Conservation (phyloP, 768 basidiomycete species). For the Phylloporus sp. region DNA sequence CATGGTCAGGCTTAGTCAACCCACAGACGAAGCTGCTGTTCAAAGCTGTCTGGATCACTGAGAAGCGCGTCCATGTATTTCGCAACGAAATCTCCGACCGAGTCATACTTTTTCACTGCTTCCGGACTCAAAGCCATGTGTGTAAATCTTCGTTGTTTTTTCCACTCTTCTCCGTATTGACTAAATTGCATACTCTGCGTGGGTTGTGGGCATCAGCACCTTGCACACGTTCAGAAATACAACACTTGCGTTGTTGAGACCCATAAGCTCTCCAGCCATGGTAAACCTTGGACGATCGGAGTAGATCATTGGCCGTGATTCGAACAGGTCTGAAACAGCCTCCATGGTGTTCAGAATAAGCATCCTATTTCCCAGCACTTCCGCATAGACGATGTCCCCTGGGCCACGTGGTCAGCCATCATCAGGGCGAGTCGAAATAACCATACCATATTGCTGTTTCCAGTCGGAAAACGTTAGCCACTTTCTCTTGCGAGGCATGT, state of each 20-base stretch:
- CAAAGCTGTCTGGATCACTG: constrained; percentile 15
- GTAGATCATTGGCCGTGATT: constrained; percentile 24
- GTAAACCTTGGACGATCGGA: constrained; percentile 33
- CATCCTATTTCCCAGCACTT: constrained; percentile 25
- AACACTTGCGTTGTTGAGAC: constrained; percentile 15
- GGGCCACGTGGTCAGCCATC: neutral
- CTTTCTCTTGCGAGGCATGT: constrained; percentile 4
- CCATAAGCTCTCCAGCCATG: constrained; percentile 36
- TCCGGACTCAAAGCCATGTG: constrained; percentile 27
- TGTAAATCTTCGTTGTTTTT: constrained; percentile 26
- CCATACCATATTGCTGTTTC: constrained; percentile 8
- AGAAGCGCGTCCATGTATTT: constrained; percentile 22
- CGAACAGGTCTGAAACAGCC: constrained; percentile 28
- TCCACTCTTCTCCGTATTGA: constrained; percentile 20
- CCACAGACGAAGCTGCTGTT: constrained; percentile 20
- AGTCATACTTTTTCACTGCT: constrained; percentile 33
- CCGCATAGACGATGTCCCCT: constrained; percentile 31
- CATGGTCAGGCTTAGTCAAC: neutral
- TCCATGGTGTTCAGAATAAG: constrained; percentile 31
- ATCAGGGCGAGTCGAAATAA: neutral
- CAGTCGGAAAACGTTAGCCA: constrained; percentile 10
- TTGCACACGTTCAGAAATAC: neutral
- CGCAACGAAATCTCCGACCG: constrained; percentile 28
- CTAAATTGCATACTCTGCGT: constrained; percentile 23
- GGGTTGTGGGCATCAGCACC: neutral